These are phyloP conservation scores for Lentinula boryana DNA, from an alignment of 768 basidiomycete species.

Conservation along the genomic window DNA sequence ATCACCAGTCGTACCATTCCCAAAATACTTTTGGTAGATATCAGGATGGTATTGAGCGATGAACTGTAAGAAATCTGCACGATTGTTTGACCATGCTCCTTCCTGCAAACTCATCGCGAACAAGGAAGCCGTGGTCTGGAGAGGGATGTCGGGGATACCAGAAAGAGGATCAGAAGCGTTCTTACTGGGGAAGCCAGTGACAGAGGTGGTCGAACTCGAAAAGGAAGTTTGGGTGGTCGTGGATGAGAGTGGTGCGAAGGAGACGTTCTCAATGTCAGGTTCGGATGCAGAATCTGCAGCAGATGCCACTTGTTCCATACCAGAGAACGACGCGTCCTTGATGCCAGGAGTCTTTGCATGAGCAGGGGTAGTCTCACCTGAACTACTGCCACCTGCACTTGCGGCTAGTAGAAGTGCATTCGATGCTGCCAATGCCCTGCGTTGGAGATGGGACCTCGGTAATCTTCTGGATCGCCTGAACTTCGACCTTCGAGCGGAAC, in stretches of 20 bases:
- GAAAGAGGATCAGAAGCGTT: background rate
- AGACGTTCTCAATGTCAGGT: background rate
- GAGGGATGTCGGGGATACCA: background rate
- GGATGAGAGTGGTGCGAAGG: background rate
- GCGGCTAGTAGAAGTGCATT: background rate
- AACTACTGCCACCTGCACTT: background rate
- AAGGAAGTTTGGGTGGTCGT: background rate
- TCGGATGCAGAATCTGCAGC: background rate
- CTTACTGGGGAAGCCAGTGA: background rate
- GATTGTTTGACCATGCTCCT: constrained; percentile 1
- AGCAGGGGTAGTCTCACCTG: background rate
- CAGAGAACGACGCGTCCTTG: background rate
- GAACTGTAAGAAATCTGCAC: background rate
- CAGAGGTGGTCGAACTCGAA: background rate
- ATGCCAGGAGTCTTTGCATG: background rate
- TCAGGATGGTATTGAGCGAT: background rate
- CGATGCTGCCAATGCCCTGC: background rate
- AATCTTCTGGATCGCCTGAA: background rate
- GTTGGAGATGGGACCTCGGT: background rate
- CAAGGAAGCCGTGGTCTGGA: background rate
- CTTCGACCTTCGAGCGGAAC: background rate
- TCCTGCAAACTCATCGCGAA: background rate
- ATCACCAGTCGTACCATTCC: background rate
- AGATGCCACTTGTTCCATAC: background rate
- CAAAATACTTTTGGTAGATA: background rate